A percentile compares a stretch with the other conserved stretches of the same genome.
Evolutionary conservation across 495 filamentous ascomycete genomes (phyloP).

Genomic region (Hyaloscypha hepaticicola): DNA sequence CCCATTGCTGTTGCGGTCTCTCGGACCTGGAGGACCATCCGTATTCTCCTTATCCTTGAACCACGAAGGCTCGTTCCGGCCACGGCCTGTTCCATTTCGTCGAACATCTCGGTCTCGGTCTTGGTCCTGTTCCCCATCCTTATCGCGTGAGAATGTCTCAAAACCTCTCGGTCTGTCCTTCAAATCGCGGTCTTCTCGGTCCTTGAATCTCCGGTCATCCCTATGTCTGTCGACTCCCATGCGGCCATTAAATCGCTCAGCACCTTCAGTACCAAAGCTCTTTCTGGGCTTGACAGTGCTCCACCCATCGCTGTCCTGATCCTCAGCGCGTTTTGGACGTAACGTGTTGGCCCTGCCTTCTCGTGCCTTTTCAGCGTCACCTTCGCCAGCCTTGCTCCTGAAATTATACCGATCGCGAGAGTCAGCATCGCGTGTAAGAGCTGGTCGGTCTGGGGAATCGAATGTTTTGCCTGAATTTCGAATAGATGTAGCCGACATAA

Average conservation of each 20-base stretch:
- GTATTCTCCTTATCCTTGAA: conserved; percentile 43
- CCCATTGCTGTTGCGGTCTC: conserved; percentile 33
- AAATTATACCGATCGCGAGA: conserved; percentile 62
- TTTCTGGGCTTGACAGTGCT: conserved; percentile 62
- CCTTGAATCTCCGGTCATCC: conserved; percentile 41
- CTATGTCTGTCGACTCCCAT: conserved; percentile 43
- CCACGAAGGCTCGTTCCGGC: conserved; percentile 56
- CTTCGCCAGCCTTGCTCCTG: conserved; percentile 62
- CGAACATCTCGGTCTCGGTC: conserved; percentile 32
- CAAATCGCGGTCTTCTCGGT: conserved; percentile 49
- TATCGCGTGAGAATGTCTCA: conserved; percentile 47
- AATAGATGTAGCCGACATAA: conserved; percentile 72
- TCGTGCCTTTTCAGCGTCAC: conserved; percentile 56
- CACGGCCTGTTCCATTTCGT: conserved; percentile 45
- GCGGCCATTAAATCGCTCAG: conserved; percentile 58
- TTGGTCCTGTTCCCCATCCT: conserved; percentile 44
- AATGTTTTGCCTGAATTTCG: conserved; percentile 53
- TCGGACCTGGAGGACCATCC: conserved; percentile 25
- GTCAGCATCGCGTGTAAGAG: conserved; percentile 44
- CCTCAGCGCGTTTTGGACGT: conserved; percentile 46
- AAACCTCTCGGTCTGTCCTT: conserved; percentile 48
- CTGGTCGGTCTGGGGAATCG: conserved; percentile 49
- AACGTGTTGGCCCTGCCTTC: conserved; percentile 46
- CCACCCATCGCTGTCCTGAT: conserved; percentile 58
- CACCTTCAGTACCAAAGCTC: conserved; percentile 62